Base-by-base conservation (phyloP, 352 stramenopile genomes). In the Halophytophthora polymorphica region DNA sequence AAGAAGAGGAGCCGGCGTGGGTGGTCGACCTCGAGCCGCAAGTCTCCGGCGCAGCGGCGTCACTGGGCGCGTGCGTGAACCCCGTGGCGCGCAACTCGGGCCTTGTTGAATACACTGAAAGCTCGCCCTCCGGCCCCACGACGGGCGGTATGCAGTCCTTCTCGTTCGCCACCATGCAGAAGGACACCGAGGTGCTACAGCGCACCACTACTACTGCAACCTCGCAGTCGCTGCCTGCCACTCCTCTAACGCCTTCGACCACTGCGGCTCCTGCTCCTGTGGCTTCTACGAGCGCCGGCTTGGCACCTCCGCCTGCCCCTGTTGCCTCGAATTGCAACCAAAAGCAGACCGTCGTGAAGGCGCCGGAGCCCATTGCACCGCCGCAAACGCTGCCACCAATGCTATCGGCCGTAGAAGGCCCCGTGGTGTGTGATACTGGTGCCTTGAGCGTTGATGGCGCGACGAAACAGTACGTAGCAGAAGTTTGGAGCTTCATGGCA, bases 111-210 rank as follows among this genome's bases (percentile, higher is more conserved):
- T 86, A 88, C 43, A 55, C 50, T 0, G 71, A 84, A 28, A 74
- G 50, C 48, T 63, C 52, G 41, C 60, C 56, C 17, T 63, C 56
- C 2, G 33, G 25, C 25, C 25, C 25, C 25, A 10, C 35, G 21
- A 54, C 45, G 38, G 40, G 51, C 8, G 41, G 61, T 1, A 82
- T 88, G 61, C 65, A 86, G 36, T 85, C 77, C 21, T 90, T 90
- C 51, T 73, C 77, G 18, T 83, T 90, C 56, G 66, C 73, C 29
- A 90, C 79, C 0, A 70, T 76, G 18, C 78, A 89, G 45, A 58
- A 71, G 25, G 64, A 77, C 10, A 60, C 64, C 0, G 62, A 64
- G 8, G 38, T 45, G 14, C 43, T 71, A 17, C 17, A 65, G 12
- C 37, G 43, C 17, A 46, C 13, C n/a, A 23, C 25, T 21, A 17